phyloP scores from a whole-genome alignment of 352 stramenopile genomes.

The Peronospora farinosa region DNA sequence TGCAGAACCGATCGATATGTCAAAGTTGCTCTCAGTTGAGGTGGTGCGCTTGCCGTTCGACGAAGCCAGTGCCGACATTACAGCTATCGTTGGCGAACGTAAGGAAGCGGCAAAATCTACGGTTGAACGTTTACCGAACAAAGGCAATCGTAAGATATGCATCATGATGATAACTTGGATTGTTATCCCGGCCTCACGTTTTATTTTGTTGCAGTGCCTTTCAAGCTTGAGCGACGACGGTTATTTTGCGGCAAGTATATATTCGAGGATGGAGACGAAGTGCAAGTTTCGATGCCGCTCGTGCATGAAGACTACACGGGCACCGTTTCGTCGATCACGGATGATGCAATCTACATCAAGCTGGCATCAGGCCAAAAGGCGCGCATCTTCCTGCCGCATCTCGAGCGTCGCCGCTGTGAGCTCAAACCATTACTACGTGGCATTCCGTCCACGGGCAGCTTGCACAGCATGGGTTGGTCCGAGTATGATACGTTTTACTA shows the following conservation, averaged over 20 bases:
- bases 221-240: constrained; percentile 47
- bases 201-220: constrained; percentile 28
- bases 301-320: constrained; percentile 71
- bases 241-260: constrained; percentile 65
- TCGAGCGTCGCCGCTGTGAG: constrained; percentile 54
- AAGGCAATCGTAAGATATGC: constrained; percentile 27
- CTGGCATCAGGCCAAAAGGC: constrained; percentile 56
- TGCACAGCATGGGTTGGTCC: constrained; percentile 52
- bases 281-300: constrained; percentile 55
- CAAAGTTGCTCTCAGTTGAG: constrained; percentile 35
- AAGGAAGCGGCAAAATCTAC: constrained; percentile 26
- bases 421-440: constrained; percentile 59
- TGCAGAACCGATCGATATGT: constrained; percentile 16
- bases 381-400: constrained; percentile 48
- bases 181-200: constrained; percentile 5
- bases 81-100: constrained; percentile 38
- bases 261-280: constrained; percentile 78
- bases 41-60: constrained; percentile 47
- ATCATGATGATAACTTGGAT: background rate
- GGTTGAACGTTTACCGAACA: constrained; percentile 22
- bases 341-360: constrained; percentile 69
- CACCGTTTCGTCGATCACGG: constrained; percentile 63
- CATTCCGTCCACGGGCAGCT: constrained; percentile 34
- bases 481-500: constrained; percentile 59
- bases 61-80: constrained; percentile 51